Evolutionary conservation across 2,329 filamentous ascomycete species (phyloP).

Genomic region (Diaporthe longicolla): DNA sequence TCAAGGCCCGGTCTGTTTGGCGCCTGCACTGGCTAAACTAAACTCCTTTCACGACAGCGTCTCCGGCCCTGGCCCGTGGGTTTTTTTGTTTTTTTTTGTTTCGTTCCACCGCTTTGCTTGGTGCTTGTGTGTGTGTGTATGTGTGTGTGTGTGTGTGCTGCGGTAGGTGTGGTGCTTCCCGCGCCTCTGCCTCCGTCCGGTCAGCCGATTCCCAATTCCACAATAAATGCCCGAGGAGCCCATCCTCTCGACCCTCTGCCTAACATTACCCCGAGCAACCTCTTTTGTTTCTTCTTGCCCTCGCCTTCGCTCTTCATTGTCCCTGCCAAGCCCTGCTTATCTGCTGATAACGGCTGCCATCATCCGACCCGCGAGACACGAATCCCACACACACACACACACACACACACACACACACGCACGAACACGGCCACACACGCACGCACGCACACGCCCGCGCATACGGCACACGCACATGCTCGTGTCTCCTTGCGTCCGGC

Average conservation of each 20-base stretch:
- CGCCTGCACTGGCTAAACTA: conserved; percentile 16
- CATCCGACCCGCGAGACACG: conserved; percentile 29
- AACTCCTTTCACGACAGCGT: conserved; percentile 35
- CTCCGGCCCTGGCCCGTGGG: conserved; percentile 28
- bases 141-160: too few relatives aligned
- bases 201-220: conserved; percentile 17
- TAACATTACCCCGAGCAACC: conserved; percentile 62
- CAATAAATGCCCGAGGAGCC: conserved; percentile 42
- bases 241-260: conserved; percentile 53
- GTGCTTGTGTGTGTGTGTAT: not conserved
- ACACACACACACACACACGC: not conserved
- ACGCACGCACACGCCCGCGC: not conserved
- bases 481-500: not conserved
- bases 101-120: conserved; percentile 30
- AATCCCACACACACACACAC: conserved; percentile 11
- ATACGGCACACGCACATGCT: conserved; percentile 14
- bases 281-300: conserved; percentile 28
- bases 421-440: too few relatives aligned
- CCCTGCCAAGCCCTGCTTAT: conserved; percentile 31
- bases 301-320: conserved; percentile 19
- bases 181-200: conserved; percentile 13
- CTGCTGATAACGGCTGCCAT: conserved; percentile 28
- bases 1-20: not conserved
- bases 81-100: conserved; percentile 36
- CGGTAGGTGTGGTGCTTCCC: conserved; percentile 14